A percentile compares a stretch with the other conserved stretches of the same genome.
These are phyloP conservation scores for Musa balbisiana DNA, from an alignment of 202 grass and related monocot species.

Conservation along the genomic window DNA sequence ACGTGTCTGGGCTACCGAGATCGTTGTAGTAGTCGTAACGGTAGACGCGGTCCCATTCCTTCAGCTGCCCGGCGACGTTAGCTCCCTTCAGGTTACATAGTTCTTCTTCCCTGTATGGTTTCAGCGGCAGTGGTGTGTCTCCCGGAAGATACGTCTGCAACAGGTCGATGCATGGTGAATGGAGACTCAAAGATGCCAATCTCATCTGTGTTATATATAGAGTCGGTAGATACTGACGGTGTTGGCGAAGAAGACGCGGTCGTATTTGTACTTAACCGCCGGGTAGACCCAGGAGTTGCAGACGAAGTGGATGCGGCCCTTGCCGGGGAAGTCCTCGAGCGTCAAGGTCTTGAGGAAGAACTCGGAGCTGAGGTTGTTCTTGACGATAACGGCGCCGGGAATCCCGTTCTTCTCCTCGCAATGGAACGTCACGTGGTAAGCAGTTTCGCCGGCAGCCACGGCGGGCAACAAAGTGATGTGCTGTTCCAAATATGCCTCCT, in stretches of 20 bases:
- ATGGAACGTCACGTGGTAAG: constrained; percentile 45
- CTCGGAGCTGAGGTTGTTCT: constrained; percentile 48
- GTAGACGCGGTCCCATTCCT: constrained; percentile 72
- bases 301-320: constrained; percentile 43
- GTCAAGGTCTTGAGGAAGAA: constrained; percentile 73
- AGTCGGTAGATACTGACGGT: no score
- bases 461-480: constrained; percentile 31
- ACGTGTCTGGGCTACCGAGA: constrained; percentile 42
- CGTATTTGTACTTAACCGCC: constrained; percentile 31
- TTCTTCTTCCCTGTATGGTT: no score
- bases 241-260: no score
- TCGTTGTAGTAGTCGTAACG: constrained; percentile 80
- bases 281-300: constrained; percentile 82
- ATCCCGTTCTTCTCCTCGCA: constrained; percentile 51
- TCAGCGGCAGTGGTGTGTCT: no score
- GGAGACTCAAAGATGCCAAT: no score
- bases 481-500: constrained; percentile 44
- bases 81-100: constrained; percentile 59
- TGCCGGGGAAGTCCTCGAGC: constrained; percentile 37
- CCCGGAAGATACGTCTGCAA: no score
- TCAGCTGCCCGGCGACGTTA: constrained; percentile 29
- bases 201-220: no score
- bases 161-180: no score
- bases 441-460: constrained; percentile 43
- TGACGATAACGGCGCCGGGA: constrained; percentile 62